Base-by-base conservation (phyloP, 208 protist genomes). In the Acanthamoeba healyi region DNA sequence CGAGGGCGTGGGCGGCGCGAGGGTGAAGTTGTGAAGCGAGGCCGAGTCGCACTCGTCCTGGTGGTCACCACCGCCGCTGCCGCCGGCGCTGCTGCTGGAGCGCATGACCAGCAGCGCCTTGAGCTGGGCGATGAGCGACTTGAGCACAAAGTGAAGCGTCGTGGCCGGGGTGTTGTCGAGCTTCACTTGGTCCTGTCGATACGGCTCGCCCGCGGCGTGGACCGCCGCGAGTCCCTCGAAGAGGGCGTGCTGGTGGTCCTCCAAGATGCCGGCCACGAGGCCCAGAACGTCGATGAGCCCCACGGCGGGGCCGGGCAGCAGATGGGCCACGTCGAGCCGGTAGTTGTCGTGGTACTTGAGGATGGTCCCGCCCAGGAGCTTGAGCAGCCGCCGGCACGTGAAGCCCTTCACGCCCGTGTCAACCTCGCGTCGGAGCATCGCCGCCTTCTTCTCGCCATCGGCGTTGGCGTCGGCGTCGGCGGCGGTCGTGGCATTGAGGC, bases 321-420 rank as follows among this genome's bases (percentile, higher is more conserved):
- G 38, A 17, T 61, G 22, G 54, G 42, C 29, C 40, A 51, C 44
- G 38, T 89, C 38, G 32, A 89, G 2, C 19, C 36, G 40, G 54
- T 89, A 65, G n/a, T 89, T 89, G 34, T n/a, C n/a, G 40, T 89
- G 40, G 54, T 89, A 65, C 46, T 89, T 89, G 34, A 61, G 22
- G 6, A 89, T 61, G 17, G 81, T 61, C 29, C n/a, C 32, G 44
- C 26, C 46, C 81, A 89, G 38, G 17, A 89, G 44, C 81, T 61
- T 54, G 26, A 89, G 38, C 81, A 89, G 49, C 54, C 19, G 29
- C 22, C 34, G 38, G 42, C 81, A 89, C 17, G 72, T 82, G 81
- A 89, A 89, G 17, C n/a, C 54, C 49, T 89, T 89, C 26, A 44
- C 22, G 17, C 81, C 81, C 3, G 36, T 36, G 49, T 51, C 54